Base-by-base conservation (phyloP, 1,284 basidiomycete genomes). In the Ganoderma leucocontextum region DNA sequence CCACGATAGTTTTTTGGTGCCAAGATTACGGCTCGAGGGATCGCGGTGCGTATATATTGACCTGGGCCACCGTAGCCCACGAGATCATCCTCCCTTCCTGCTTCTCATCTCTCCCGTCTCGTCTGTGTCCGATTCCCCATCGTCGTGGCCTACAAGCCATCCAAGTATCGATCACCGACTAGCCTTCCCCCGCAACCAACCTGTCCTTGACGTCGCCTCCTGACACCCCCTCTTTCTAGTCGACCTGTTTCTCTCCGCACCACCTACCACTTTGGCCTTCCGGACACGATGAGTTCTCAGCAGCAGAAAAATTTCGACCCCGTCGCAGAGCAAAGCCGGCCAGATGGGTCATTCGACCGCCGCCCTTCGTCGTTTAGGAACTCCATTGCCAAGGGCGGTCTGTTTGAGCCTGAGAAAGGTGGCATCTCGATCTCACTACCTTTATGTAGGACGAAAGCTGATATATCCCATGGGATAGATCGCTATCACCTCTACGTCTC, bases 401-500 rank as follows among this genome's bases (percentile, higher is more conserved):
- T 88, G 77, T 96, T 94, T 76, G 82, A 89, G 62, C 91, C 97
- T 0, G 95, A 96, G 80, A 86, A 85, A 79, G 93, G 95, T 89
- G 22, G 15, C 55, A 13, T n/a, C 72, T 73, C 33, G 6, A 10
- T 39, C 6, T 59, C 47, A 5, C 19, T 33, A 7, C 10, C 0
- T 19, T 19, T 19, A 17, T 5, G 36, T 15, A 6, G 19, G 17
- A 8, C 4, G 29, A 29, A 53, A 57, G n/a, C 38, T 39, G 8
- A 64, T 41, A 49, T 36, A n/a, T 15, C 19, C 4, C 2, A 17
- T 55, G 57, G 44, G 69, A 25, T 72, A 95, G 95, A 87, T 67
- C 89, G 96, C 61, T 98, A 98, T 79, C 94, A 94, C 75, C 93
- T 97, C 75, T 96, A 95, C 75, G 93, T 96, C 66, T 92, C 91